A percentile compares a stretch with the other conserved stretches of the same genome.
phyloP scores from a whole-genome alignment of 441 rosid genomes.

The Aquilaria agallochum region DNA sequence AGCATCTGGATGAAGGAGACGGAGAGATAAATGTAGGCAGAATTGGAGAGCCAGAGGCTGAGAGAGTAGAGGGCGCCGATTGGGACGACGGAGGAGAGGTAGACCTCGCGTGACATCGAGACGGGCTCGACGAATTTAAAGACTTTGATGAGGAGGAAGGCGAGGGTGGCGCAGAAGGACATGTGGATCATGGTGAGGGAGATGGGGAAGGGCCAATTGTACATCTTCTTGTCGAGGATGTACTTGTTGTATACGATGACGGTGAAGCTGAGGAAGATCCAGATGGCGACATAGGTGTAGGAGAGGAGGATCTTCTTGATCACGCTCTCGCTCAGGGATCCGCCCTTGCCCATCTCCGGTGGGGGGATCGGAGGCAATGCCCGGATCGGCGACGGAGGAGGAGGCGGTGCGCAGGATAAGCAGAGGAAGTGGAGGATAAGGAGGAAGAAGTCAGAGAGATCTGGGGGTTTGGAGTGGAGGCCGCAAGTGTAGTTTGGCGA shows the following conservation, averaged over 20 bases:
- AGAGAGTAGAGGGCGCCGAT: constrained; percentile 89
- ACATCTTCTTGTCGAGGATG: constrained; percentile 98
- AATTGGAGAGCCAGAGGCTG: constrained; percentile 91
- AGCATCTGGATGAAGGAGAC: constrained; percentile 97
- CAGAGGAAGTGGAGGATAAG: background rate
- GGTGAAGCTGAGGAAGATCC: constrained; percentile 99
- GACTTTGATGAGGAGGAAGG: constrained; percentile 80
- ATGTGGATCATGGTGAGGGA: constrained; percentile 99
- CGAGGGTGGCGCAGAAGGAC: constrained; percentile 87
- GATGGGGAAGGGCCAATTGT: constrained; percentile 95
- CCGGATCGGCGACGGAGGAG: constrained; percentile 8
- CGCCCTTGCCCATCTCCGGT: constrained; percentile 70
- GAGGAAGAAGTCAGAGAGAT: constrained; percentile 2
- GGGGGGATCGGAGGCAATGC: constrained; percentile 4
- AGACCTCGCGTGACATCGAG: constrained; percentile 76
- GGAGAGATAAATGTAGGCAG: constrained; percentile 89
- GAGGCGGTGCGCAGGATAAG: constrained; percentile 14
- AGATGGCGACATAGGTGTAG: constrained; percentile 85
- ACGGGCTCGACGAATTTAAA: constrained; percentile 92
- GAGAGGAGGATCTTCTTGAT: constrained; percentile 87
- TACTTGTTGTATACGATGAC: constrained; percentile 98
- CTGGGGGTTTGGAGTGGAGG: background rate
- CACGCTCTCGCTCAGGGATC: constrained; percentile 77
- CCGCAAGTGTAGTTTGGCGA: background rate
- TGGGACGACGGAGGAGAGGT: constrained; percentile 84